A percentile compares a stretch with the other conserved stretches of the same genome.
Evolutionary conservation across 495 filamentous ascomycete genomes (phyloP).

Genomic region (Hypoxylon trugodes): DNA sequence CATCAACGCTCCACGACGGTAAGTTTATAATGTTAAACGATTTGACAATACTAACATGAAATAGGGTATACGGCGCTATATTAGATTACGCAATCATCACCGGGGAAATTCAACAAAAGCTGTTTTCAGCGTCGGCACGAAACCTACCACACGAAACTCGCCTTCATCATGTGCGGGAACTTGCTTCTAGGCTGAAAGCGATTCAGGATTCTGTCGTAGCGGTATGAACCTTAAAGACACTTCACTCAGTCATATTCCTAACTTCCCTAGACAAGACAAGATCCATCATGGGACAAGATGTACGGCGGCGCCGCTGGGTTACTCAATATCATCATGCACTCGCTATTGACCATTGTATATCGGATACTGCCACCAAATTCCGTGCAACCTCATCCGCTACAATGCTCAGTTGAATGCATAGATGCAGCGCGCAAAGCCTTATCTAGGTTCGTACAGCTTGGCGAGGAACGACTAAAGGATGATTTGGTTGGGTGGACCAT

Average conservation of each 20-base stretch:
- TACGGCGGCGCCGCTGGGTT: slow-evolving; percentile 56
- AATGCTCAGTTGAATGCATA: slow-evolving; percentile 62
- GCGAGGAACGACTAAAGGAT: slow-evolving; percentile 7
- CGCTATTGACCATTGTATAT: slow-evolving; percentile 66
- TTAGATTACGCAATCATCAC: slow-evolving; percentile 24
- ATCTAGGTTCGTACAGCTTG: slow-evolving; percentile 42
- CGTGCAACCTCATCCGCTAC: slow-evolving; percentile 31
- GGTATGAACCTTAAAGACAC: slow-evolving; percentile 5
- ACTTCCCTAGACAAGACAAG: slow-evolving; percentile 13
- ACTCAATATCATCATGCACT: slow-evolving; percentile 61
- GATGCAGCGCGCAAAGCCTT: slow-evolving; percentile 64
- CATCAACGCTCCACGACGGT: slow-evolving; percentile 5
- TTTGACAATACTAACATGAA: not conserved
- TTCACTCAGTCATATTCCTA: not conserved
- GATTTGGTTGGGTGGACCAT: slow-evolving; percentile 10
- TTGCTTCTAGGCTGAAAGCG: slow-evolving; percentile 14
- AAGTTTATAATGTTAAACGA: not conserved
- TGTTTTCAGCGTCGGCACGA: slow-evolving; percentile 36
- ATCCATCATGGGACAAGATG: slow-evolving; percentile 34
- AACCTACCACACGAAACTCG: slow-evolving; percentile 23
- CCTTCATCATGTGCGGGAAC: slow-evolving; percentile 17
- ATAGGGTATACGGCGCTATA: slow-evolving; percentile 31
- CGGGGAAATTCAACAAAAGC: slow-evolving; percentile 33
- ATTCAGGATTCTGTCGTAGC: slow-evolving; percentile 17
- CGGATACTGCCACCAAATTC: slow-evolving; percentile 61